phyloP scores from a whole-genome alignment of 768 basidiomycete genomes.

The Auricularia sp. region DNA sequence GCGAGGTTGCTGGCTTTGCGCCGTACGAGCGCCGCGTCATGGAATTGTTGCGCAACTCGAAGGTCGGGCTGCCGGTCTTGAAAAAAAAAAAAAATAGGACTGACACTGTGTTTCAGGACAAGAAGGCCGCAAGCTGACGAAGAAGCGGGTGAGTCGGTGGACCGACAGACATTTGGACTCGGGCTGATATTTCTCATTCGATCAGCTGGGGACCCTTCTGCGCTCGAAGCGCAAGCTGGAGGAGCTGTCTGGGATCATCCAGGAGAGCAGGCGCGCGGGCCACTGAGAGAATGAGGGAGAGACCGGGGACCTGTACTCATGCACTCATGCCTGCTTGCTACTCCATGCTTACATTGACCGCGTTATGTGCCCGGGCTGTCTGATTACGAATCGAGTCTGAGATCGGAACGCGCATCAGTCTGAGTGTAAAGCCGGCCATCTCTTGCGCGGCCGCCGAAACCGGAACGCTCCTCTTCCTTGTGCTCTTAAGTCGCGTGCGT shows the following conservation, averaged over 20 bases:
- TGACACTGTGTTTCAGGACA: conserved; percentile 51
- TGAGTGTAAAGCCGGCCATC: no score
- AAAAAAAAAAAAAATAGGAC: not conserved
- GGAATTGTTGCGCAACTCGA: conserved; percentile 96
- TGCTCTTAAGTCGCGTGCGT: not conserved
- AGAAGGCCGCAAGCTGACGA: conserved; percentile 99
- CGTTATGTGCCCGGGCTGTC: not conserved
- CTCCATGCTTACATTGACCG: not conserved
- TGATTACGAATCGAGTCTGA: not conserved
- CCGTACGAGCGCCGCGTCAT: conserved; percentile 96
- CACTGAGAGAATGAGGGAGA: conserved; percentile 24
- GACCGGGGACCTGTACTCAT: no score
- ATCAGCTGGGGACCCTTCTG: conserved; percentile 89
- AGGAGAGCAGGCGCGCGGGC: conserved; percentile 74
- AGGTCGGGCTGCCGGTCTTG: conserved; percentile 33
- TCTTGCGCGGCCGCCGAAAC: no score
- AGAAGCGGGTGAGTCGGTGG: conserved; percentile 80
- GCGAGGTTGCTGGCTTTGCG: conserved; percentile 96
- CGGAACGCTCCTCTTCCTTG: no score
- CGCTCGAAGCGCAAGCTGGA: conserved; percentile 99
- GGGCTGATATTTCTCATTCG: not conserved
- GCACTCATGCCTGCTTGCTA: not conserved
- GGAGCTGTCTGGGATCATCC: conserved; percentile 85
- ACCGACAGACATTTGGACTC: not conserved
- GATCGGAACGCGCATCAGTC: no score